phyloP scores from a whole-genome alignment of 345 rosid genomes.

The Arabidopsis arenosa region DNA sequence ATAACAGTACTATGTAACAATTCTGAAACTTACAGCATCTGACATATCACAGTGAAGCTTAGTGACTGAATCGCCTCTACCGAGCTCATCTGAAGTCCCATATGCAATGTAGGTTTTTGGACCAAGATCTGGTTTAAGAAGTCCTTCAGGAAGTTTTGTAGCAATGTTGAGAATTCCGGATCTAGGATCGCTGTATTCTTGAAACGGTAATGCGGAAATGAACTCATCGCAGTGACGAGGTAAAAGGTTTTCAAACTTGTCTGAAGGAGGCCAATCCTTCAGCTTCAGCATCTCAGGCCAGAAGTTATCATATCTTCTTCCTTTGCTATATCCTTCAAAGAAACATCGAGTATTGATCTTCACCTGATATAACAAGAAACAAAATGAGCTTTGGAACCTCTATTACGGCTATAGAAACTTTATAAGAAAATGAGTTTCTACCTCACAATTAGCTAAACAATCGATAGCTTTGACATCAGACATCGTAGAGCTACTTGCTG shows the following conservation, averaged over 20 bases:
- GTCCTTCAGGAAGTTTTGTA: conserved; percentile 63
- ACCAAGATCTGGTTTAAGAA: conserved; percentile 90
- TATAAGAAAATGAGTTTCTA: background rate
- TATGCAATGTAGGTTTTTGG: conserved; percentile 97
- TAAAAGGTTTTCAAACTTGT: conserved; percentile 82
- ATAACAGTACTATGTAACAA: background rate
- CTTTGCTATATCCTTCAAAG: conserved; percentile 81
- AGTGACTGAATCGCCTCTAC: conserved; percentile 96
- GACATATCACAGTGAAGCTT: conserved; percentile 95
- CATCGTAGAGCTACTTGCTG: conserved; percentile 54
- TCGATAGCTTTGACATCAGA: conserved; percentile 82
- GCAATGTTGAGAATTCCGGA: conserved; percentile 86
- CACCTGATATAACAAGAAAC: conserved; percentile 54
- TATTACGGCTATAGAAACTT: background rate
- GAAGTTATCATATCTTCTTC: conserved; percentile 70
- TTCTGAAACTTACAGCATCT: conserved; percentile 70
- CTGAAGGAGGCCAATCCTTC: conserved; percentile 98
- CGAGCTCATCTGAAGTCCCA: conserved; percentile 78
- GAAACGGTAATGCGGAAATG: conserved; percentile 79
- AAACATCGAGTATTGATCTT: conserved; percentile 65
- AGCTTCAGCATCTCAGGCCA: conserved; percentile 99
- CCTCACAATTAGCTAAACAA: conserved; percentile 84
- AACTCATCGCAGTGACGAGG: conserved; percentile 98
- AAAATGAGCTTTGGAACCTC: background rate
- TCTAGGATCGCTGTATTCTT: conserved; percentile 83